A percentile compares a stretch with the other conserved stretches of the same genome.
Evolutionary conservation across 768 basidiomycete species (phyloP).

Genomic region (Peribolospora kevripleyi): DNA sequence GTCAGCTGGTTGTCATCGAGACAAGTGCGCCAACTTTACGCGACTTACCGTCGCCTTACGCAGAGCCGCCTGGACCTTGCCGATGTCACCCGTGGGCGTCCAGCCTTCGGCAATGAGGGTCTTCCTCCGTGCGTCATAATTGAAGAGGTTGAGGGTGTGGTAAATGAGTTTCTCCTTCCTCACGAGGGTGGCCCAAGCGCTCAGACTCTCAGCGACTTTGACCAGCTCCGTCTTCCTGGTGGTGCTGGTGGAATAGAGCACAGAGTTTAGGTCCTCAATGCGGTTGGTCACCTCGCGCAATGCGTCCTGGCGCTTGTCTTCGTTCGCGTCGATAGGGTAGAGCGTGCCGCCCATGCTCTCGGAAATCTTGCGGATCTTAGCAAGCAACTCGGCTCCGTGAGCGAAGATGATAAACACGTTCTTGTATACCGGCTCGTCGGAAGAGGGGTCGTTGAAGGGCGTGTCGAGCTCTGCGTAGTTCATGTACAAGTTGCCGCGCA

Average conservation of each 20-base stretch:
- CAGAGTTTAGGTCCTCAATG: constrained; percentile 70
- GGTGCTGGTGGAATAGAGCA: constrained; percentile 66
- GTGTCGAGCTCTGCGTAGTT: constrained; percentile 88
- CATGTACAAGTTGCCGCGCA: constrained; percentile 97
- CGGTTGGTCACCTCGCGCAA: constrained; percentile 67
- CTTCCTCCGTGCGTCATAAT: constrained; percentile 78
- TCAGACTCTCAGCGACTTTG: constrained; percentile 58
- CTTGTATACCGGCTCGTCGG: constrained; percentile 44
- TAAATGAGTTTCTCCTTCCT: constrained; percentile 88
- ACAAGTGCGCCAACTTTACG: background rate
- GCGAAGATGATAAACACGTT: constrained; percentile 99
- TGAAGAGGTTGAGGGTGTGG: constrained; percentile 82
- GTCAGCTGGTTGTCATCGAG: background rate
- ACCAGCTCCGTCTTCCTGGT: constrained; percentile 61
- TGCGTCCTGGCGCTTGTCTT: constrained; percentile 71
- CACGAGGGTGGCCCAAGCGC: constrained; percentile 82
- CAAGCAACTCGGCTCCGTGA: constrained; percentile 69
- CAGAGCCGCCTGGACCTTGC: constrained; percentile 59
- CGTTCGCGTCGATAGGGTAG: constrained; percentile 85
- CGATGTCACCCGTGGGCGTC: constrained; percentile 83
- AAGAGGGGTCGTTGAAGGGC: constrained; percentile 61
- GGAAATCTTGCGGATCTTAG: constrained; percentile 92
- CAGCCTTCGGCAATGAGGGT: constrained; percentile 93
- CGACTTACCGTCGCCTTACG: constrained; percentile 51
- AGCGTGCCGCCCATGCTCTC: constrained; percentile 98